A percentile compares a stretch with the other conserved stretches of the same genome.
phyloP scores from a whole-genome alignment of 1,284 basidiomycete genomes.

The Somion occarium region DNA sequence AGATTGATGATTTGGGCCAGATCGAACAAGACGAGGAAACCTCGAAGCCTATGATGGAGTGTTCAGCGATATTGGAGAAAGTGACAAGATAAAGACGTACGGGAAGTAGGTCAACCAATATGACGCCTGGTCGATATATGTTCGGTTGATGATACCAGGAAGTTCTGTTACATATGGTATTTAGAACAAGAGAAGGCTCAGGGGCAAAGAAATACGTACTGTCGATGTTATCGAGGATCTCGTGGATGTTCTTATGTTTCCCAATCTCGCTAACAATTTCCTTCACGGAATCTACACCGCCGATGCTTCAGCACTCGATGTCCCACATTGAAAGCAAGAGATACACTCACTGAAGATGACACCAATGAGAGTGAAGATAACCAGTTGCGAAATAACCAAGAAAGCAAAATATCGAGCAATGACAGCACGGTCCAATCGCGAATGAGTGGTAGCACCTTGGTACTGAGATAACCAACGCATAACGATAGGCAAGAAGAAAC shows the following conservation, averaged over 20 bases:
- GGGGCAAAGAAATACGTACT: conserved; percentile 32
- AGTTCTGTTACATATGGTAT: conserved; percentile 41
- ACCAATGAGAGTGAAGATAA: conserved; percentile 90
- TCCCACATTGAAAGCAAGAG: too few species aligned
- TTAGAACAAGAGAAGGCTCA: background rate
- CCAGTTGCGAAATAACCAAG: conserved; percentile 83
- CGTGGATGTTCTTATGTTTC: conserved; percentile 55
- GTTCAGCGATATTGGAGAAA: background rate
- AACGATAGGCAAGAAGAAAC: conserved; percentile 81
- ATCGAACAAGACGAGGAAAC: conserved; percentile 92
- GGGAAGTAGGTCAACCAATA: conserved; percentile 97
- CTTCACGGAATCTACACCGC: conserved; percentile 55
- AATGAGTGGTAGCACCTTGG: conserved; percentile 77
- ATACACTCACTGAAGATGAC: conserved; percentile 73
- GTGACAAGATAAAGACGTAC: conserved; percentile 36
- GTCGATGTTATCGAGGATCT: conserved; percentile 64
- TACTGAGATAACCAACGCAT: conserved; percentile 84
- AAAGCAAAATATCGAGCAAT: conserved; percentile 90
- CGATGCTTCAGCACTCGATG: too few species aligned
- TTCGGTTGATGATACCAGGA: conserved; percentile 67
- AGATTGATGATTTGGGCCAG: conserved; percentile 94
- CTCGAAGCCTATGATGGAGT: conserved; percentile 61
- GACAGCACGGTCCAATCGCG: conserved; percentile 82
- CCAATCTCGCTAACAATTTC: conserved; percentile 69
- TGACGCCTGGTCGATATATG: conserved; percentile 80